A percentile compares a stretch with the other conserved stretches of the same genome.
phyloP scores from a whole-genome alignment of 352 stramenopile species.

The Globisporangium okanoganense region DNA sequence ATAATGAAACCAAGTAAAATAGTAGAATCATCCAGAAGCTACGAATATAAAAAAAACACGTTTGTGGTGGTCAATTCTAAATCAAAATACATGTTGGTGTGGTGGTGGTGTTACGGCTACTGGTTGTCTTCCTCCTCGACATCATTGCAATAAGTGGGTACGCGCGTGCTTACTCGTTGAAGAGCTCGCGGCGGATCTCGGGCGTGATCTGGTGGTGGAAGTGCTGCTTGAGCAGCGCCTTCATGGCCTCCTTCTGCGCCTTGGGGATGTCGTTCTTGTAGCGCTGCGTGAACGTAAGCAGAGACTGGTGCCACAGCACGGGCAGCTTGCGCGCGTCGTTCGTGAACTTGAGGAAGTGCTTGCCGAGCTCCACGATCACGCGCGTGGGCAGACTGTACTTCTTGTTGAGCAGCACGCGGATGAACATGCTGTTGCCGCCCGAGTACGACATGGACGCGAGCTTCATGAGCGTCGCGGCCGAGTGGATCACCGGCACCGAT shows the following conservation, averaged over 20 bases:
- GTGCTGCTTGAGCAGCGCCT: conserved; percentile 88
- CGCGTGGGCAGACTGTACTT: conserved; percentile 98
- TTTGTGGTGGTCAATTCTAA: not conserved
- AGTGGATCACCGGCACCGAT: conserved; percentile 98
- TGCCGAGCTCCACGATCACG: conserved; percentile 95
- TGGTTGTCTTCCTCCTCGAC: not conserved
- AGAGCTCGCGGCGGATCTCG: conserved; percentile 97
- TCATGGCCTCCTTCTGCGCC: conserved; percentile 93
- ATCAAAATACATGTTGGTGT: conserved; percentile 7
- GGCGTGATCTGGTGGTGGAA: conserved; percentile 98
- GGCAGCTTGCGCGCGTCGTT: conserved; percentile 86
- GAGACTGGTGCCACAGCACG: conserved; percentile 98
- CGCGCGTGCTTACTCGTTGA: conserved; percentile 41
- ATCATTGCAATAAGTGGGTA: too few species aligned
- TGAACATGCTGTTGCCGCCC: conserved; percentile 97
- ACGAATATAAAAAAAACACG: not conserved
- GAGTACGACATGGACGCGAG: conserved; percentile 96
- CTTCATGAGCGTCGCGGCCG: conserved; percentile 98
- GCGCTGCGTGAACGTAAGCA: conserved; percentile 97
- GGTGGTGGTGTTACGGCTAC: conserved; percentile 3
- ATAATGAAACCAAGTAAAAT: not conserved
- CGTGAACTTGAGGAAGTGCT: conserved; percentile 96
- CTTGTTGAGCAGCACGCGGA: conserved; percentile 98
- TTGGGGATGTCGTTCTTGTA: conserved; percentile 98
- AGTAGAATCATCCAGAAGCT: not conserved